These are phyloP conservation scores for Stagonosporopsis vannaccii DNA, from an alignment of 2,329 filamentous ascomycete species.

Conservation along the genomic window DNA sequence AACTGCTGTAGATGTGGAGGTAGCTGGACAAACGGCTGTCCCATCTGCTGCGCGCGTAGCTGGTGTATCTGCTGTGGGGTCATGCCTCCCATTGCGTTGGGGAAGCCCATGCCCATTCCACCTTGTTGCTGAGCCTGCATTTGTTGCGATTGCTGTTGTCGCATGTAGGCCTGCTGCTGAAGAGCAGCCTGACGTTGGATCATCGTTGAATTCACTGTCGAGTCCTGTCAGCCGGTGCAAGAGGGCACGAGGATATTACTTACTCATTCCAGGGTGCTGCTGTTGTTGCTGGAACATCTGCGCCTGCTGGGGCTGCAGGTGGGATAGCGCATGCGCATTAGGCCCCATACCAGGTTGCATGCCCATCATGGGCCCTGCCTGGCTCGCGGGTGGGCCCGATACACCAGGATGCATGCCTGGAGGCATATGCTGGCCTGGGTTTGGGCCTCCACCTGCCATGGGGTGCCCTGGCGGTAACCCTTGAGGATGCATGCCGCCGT, in stretches of 20 bases:
- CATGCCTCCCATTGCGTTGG: conserved; percentile 62
- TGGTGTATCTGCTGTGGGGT: conserved; percentile 50
- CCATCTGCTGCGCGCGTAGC: conserved; percentile 36
- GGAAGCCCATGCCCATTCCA: conserved; percentile 62
- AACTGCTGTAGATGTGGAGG: conserved; percentile 53
- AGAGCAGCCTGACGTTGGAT: conserved; percentile 50
- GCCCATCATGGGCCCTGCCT: conserved; percentile 75
- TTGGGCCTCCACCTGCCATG: conserved; percentile 72
- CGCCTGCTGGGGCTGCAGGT: conserved; percentile 70
- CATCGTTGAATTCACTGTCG: conserved; percentile 49
- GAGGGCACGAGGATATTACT: conserved; percentile 25
- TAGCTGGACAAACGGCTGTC: conserved; percentile 34
- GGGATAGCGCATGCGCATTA: conserved; percentile 74
- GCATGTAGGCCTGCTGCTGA: conserved; percentile 58
- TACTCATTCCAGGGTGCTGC: conserved; percentile 50
- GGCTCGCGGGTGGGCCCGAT: conserved; percentile 75
- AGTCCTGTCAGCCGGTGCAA: conserved; percentile 13
- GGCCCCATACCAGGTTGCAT: conserved; percentile 73
- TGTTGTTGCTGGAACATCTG: conserved; percentile 63
- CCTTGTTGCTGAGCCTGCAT: conserved; percentile 60
- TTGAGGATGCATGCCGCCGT: conserved; percentile 77
- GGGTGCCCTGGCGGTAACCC: conserved; percentile 70
- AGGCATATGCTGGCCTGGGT: conserved; percentile 72
- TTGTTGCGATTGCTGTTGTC: conserved; percentile 61
- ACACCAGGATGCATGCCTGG: conserved; percentile 76